Evolutionary conservation across 331 rosid species (phyloP).

Genomic region (Cydonia oblonga): DNA sequence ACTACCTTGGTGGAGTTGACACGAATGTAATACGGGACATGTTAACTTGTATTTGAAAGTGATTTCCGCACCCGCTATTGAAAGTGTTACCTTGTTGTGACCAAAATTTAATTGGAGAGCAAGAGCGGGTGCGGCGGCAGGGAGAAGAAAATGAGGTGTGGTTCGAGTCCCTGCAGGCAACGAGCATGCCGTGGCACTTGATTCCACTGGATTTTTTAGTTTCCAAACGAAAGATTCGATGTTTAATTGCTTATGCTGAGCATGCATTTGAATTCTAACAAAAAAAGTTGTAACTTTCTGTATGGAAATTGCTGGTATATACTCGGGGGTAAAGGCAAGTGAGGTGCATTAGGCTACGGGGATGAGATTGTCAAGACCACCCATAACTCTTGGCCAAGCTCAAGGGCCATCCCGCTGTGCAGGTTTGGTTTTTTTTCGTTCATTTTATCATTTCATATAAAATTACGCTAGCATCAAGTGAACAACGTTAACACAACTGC

Average conservation of each 20-base stretch:
- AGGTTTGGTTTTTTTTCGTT: conserved; percentile 30
- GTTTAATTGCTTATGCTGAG: background rate
- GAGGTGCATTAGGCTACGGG: conserved; percentile 95
- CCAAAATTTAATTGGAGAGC: too few species aligned
- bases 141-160: conserved; percentile 1
- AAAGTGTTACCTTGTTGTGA: too few species aligned
- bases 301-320: conserved; percentile 46
- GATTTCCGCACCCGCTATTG: too few species aligned
- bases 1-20: background rate
- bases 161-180: conserved; percentile 90
- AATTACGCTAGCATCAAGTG: background rate
- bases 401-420: conserved; percentile 55
- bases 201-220: conserved; percentile 81
- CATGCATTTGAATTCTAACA: background rate
- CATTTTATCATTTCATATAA: too few species aligned
- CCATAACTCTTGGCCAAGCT: conserved; percentile 48
- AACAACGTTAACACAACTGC: too few species aligned
- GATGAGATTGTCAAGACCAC: conserved; percentile 82
- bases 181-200: conserved; percentile 91
- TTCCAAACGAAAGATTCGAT: background rate
- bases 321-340: conserved; percentile 89
- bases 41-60: too few species aligned
- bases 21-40: background rate
- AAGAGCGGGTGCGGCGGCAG: too few species aligned
- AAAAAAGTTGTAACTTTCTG: background rate